Evolutionary conservation across 768 basidiomycete species (phyloP).

Genomic region (Asterophora lycoperdoides): DNA sequence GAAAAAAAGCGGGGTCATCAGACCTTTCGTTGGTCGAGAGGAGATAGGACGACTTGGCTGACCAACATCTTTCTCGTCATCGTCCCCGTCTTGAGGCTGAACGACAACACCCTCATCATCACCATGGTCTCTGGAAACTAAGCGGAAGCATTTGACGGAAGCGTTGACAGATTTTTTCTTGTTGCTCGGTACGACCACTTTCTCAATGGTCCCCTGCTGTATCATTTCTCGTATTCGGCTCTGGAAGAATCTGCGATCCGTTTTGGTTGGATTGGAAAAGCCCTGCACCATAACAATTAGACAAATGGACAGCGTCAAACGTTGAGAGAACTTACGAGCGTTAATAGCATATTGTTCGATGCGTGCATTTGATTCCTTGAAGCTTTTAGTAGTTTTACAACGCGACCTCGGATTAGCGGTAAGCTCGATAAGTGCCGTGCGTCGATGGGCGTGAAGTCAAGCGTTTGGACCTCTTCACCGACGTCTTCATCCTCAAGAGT

Average conservation of each 20-base stretch:
- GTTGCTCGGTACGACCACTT: constrained; percentile 62
- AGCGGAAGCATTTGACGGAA: constrained; percentile 63
- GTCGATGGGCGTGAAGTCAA: constrained; percentile 72
- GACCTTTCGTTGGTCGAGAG: neutral
- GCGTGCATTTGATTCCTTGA: constrained; percentile 69
- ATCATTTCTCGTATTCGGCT: constrained; percentile 69
- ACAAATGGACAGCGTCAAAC: neutral
- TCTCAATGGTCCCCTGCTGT: constrained; percentile 70
- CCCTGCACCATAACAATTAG: constrained; percentile 44
- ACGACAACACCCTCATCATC: constrained; percentile 33
- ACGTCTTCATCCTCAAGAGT: constrained; percentile 32
- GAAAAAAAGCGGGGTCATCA: neutral
- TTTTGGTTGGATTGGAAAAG: constrained; percentile 67
- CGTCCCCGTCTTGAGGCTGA: constrained; percentile 41
- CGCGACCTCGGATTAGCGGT: constrained; percentile 62
- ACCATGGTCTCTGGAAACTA: constrained; percentile 42
- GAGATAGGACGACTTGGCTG: constrained; percentile 5
- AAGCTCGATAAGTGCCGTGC: constrained; percentile 74
- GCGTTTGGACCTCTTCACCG: constrained; percentile 25
- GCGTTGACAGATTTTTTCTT: constrained; percentile 42
- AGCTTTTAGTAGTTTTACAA: constrained; percentile 67
- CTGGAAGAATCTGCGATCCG: constrained; percentile 80
- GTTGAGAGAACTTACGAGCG: constrained; percentile 50
- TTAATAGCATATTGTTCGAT: constrained; percentile 71
- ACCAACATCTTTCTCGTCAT: constrained; percentile 31